Base-by-base conservation (phyloP, 2,329 filamentous ascomycete species). In the Stemphylium lycopersici region DNA sequence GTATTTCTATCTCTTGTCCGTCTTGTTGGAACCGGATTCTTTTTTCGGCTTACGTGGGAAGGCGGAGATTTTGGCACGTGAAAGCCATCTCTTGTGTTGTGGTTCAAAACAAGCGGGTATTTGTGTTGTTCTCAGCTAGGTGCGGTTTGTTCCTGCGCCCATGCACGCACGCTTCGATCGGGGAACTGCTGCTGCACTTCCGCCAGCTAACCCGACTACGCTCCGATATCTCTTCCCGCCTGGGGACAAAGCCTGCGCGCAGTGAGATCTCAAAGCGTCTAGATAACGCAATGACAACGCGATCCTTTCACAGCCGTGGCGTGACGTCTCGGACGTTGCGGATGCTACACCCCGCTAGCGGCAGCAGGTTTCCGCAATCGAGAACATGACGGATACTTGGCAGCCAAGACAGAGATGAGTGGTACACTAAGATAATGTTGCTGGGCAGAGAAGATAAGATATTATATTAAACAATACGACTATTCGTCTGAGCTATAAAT, bases 401-500 rank as follows among this genome's bases (percentile, higher is more conserved):
- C 46, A 34, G 38, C 45, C 36, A 48, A 33, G 24, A 39, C 10
- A 39, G 20, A 31, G 12, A 38, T n/a, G 18, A 18, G 12, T 1
- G 24, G 16, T 43, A 38, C 16, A 43, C 18, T 32, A 34, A 44
- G 7, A 33, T 34, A 22, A 16, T 2, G 31, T 12, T 12, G 22
- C 31, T 49, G 15, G 22, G 20, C 34, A 22, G 20, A 42, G 18
- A 43, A 37, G 16, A 43, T 36, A 38, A 38, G 29, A 36, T 38
- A 32, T 26, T 29, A 40, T 20, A 37, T 39, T 52, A 37, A 39
- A 40, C 40, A 37, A 55, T 39, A 32, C 16, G 15, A 20, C 24
- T 42, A 29, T 18, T 45, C 13, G 31, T 36, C 22, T 36, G 32
- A 43, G 31, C 43, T 40, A 29, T 54, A 57, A 72, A 40, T 62